Evolutionary conservation across 2,329 filamentous ascomycete genomes (phyloP).

Genomic region (Trichoderma atroviride): DNA sequence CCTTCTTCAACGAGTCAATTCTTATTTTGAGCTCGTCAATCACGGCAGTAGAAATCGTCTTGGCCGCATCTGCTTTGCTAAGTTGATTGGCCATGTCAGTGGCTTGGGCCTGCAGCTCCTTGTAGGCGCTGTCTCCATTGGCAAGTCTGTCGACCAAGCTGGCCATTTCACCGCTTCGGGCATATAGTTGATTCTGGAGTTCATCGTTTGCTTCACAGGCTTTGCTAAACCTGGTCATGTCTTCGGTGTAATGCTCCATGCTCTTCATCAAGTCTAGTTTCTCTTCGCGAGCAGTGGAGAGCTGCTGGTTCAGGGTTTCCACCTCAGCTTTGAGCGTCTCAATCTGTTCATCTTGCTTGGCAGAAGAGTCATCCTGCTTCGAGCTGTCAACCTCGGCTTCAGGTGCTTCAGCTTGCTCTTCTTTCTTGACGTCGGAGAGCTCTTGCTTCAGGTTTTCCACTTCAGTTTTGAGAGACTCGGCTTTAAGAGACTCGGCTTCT

Average conservation of each 20-base stretch:
- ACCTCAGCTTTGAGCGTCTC: constrained; percentile 71
- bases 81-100: constrained; percentile 48
- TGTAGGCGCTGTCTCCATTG: constrained; percentile 48
- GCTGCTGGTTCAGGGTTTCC: constrained; percentile 66
- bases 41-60: constrained; percentile 46
- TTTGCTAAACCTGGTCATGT: constrained; percentile 56
- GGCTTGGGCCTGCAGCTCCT: constrained; percentile 45
- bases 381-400: constrained; percentile 69
- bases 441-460: constrained; percentile 65
- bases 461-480: constrained; percentile 69
- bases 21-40: constrained; percentile 44
- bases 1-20: constrained; percentile 41
- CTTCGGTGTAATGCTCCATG: constrained; percentile 67
- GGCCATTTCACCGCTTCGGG: constrained; percentile 52
- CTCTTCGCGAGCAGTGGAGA: constrained; percentile 72
- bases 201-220: constrained; percentile 46
- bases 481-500: constrained; percentile 70
- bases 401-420: constrained; percentile 70
- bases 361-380: constrained; percentile 46
- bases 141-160: constrained; percentile 54
- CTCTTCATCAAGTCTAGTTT: constrained; percentile 66
- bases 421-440: constrained; percentile 52
- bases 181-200: constrained; percentile 54
- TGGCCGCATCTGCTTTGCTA: constrained; percentile 44
- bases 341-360: constrained; percentile 69